Evolutionary conservation across 805 yeast genomes (phyloP).

Genomic region (Komagataella ulmi): DNA sequence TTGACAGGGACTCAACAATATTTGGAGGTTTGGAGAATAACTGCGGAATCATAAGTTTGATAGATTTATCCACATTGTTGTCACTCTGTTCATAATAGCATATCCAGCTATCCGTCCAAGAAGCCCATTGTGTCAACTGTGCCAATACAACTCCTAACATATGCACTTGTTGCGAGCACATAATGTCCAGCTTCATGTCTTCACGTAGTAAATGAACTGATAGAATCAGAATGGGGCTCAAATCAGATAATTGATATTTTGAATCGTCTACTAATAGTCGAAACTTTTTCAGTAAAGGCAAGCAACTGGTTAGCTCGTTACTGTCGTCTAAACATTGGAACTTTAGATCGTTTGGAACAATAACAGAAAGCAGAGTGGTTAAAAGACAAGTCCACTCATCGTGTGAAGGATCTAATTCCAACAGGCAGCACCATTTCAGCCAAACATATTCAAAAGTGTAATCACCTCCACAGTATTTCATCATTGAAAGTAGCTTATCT

Average conservation of each 20-base stretch:
- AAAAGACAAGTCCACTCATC: conserved; percentile 53
- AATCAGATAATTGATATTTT: conserved; percentile 31
- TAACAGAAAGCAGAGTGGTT: conserved; percentile 32
- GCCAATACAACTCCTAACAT: conserved; percentile 42
- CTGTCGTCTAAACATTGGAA: conserved; percentile 5
- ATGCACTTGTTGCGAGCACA: conserved; percentile 20
- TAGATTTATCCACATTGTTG: conserved; percentile 20
- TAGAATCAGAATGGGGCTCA: conserved; percentile 49
- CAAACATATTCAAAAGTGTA: conserved; percentile 43
- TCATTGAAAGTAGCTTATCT: conserved; percentile 28
- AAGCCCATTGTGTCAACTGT: conserved; percentile 52
- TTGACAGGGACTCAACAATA: conserved; percentile 38
- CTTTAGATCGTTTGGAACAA: conserved; percentile 29
- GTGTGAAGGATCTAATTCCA: conserved; percentile 22
- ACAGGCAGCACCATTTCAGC: conserved; percentile 49
- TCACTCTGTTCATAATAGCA: conserved; percentile 32
- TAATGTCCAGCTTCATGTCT: conserved; percentile 49
- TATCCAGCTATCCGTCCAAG: conserved; percentile 62
- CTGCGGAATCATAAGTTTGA: conserved; percentile 27
- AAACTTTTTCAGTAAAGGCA: background rate
- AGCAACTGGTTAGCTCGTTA: conserved; percentile 3
- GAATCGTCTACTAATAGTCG: conserved; percentile 4
- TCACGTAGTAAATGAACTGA: conserved; percentile 71
- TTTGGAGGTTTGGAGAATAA: conserved; percentile 48
- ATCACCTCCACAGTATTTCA: conserved; percentile 44